Conservation (phyloP, 768 basidiomycete genomes). For the Mycena capillaripes region DNA sequence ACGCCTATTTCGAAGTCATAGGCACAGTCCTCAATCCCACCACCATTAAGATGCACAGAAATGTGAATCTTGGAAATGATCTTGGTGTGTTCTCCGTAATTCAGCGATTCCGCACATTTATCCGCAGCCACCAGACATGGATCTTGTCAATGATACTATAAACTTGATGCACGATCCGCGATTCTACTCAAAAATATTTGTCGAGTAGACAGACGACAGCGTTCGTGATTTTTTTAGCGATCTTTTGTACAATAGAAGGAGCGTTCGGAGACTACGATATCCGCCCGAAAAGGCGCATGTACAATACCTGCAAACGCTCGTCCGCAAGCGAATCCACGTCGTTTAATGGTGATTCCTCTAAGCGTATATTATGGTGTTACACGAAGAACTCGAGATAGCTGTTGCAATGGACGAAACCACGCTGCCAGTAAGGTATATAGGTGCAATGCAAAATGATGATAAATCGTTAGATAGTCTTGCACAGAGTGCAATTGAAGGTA, state of each 20-base stretch:
- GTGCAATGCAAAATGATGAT: conserved; percentile 44
- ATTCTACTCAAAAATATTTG: conserved; percentile 23
- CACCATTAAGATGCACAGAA: conserved; percentile 16
- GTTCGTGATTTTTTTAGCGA: background rate
- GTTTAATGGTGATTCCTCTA: conserved; percentile 9
- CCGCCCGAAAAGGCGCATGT: background rate
- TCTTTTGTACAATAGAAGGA: background rate
- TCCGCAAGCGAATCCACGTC: no score
- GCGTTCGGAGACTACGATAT: background rate
- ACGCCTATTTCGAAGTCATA: conserved; percentile 22
- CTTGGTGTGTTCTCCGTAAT: conserved; percentile 3
- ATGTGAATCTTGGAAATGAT: conserved; percentile 5
- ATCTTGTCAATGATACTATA: conserved; percentile 27
- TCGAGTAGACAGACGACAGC: background rate
- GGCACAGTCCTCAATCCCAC: conserved; percentile 13
- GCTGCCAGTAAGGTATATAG: conserved; percentile 38
- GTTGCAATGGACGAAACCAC: conserved; percentile 31
- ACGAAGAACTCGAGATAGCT: conserved; percentile 33
- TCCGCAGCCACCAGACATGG: conserved; percentile 16
- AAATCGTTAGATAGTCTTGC: conserved; percentile 85
- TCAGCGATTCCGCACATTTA: background rate
- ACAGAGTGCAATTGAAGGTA: conserved; percentile 84
- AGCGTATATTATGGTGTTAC: conserved; percentile 34
- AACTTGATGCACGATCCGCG: conserved; percentile 31
- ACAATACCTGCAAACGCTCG: no score